Evolutionary conservation across 352 stramenopile genomes (phyloP).

Genomic region (Phytophthora citricola): DNA sequence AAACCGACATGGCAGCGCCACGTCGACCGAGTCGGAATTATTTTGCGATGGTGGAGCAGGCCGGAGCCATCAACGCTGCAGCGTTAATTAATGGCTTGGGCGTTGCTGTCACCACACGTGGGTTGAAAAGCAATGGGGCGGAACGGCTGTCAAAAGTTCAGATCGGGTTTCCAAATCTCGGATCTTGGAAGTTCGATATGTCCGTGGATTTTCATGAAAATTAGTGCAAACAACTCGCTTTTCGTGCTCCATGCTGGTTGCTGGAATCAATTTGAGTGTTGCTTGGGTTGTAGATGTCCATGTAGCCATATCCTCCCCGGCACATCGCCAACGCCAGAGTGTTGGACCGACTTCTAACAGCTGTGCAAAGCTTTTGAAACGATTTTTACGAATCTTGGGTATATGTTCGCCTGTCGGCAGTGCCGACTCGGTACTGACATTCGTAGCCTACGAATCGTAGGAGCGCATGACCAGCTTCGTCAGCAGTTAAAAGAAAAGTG

Average conservation of each 20-base stretch:
- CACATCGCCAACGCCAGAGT: not conserved
- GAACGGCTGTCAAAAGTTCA: constrained; percentile 7
- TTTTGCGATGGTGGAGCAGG: constrained; percentile 2
- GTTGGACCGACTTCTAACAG: not conserved
- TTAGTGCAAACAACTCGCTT: not conserved
- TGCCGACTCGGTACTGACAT: too few relatives aligned
- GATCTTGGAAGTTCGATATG: not conserved
- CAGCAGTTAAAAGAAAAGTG: too few relatives aligned
- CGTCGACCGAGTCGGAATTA: not conserved
- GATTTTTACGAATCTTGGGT: too few relatives aligned
- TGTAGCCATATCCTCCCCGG: constrained; percentile 2
- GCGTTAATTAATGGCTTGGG: constrained; percentile 8
- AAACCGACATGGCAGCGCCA: not conserved
- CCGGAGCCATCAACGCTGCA: not conserved
- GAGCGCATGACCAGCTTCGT: too few relatives aligned
- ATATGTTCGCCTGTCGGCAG: not conserved
- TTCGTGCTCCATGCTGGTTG: not conserved
- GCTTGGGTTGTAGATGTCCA: not conserved
- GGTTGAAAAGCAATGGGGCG: not conserved
- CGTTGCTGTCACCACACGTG: not conserved
- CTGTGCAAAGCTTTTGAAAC: not conserved
- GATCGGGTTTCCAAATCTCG: not conserved
- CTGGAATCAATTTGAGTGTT: too few relatives aligned
- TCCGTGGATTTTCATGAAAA: too few relatives aligned
- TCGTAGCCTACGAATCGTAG: too few relatives aligned